Base-by-base conservation (phyloP, 306 rosid genomes). In the Dryas alaskensis region DNA sequence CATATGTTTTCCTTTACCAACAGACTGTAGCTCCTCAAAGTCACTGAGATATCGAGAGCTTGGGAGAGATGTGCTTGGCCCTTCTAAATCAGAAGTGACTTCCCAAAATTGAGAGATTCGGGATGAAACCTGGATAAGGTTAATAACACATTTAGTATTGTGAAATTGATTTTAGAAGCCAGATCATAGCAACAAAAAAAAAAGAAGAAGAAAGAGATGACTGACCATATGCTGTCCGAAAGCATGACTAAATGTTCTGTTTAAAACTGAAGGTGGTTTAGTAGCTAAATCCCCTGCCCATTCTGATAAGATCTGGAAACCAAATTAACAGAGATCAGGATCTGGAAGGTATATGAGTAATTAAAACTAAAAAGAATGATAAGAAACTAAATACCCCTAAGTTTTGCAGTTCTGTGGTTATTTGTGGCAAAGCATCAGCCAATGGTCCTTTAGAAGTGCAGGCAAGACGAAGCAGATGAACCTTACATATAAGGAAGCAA, bases 41-140 rank as follows among this genome's bases (percentile, higher is more conserved):
- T 93, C 98, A 86, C 83, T 91, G 76, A 91, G 83, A 87, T 91
- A 93, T 52, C 98, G 87, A 81, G 98, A 93, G 81, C 88, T 88
- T 19, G 70, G 86, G 46, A 82, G 82, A 77, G 86, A 77, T 72
- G 89, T 74, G 66, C 79, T 78, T 70, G 92, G 80, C 74, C 84
- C 87, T 65, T 86, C 97, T 80, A 84, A 72, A 80, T 83, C 96
- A 84, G 93, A 79, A 4, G 76, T 52, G 57, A 88, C 85, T 65
- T 84, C 90, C 98, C 97, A 91, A 78, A 93, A 88, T 72, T 88
- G 82, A 70, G 96, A 87, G 75, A 85, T 47, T 67, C 72, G 79
- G 7, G 97, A 84, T 69, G 96, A 87, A 75, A 84, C 92, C 98
- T 93, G 71, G 66, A 78, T 43, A 72, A 75, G 81, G 75, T 39